Evolutionary conservation across 2,329 filamentous ascomycete species (phyloP).

Genomic region (Penicillium sp.): DNA sequence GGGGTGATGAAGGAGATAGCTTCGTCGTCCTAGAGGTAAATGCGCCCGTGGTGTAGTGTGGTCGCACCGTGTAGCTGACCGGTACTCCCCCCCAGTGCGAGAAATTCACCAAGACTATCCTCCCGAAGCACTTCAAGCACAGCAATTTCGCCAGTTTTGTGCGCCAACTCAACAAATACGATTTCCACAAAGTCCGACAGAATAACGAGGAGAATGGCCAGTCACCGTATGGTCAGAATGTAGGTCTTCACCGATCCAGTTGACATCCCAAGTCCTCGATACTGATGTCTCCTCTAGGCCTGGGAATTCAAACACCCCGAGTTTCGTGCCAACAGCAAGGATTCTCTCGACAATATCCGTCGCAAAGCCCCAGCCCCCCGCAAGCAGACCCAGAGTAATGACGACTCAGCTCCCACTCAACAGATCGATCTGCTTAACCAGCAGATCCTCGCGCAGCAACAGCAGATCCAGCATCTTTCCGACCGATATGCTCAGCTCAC

Average conservation of each 20-base stretch:
- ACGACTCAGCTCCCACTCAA: conserved; percentile 76
- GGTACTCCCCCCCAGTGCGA: conserved; percentile 65
- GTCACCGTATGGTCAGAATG: conserved; percentile 78
- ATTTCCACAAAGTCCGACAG: conserved; percentile 96
- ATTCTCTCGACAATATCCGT: conserved; percentile 93
- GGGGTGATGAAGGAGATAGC: conserved; percentile 91
- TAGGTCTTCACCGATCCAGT: conserved; percentile 38
- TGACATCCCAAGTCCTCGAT: not conserved
- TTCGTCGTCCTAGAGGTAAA: conserved; percentile 94
- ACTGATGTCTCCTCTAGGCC: conserved; percentile 53
- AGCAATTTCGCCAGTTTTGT: conserved; percentile 98
- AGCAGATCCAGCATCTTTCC: conserved; percentile 85
- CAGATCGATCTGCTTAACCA: conserved; percentile 88
- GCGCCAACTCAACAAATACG: conserved; percentile 93
- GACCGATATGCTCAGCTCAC: conserved; percentile 79
- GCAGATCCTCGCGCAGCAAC: conserved; percentile 84
- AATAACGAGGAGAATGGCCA: conserved; percentile 83
- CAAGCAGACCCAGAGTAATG: conserved; percentile 67
- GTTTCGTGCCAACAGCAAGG: conserved; percentile 93
- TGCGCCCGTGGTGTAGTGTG: conserved; percentile 16
- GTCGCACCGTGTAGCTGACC: conserved; percentile 7
- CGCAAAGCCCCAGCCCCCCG: conserved; percentile 90
- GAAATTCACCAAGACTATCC: conserved; percentile 94
- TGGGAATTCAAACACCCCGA: conserved; percentile 99
- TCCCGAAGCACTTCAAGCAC: conserved; percentile 98